Conservation (phyloP, 306 rosid species). For the Cyamopsis tetragonoloba region DNA sequence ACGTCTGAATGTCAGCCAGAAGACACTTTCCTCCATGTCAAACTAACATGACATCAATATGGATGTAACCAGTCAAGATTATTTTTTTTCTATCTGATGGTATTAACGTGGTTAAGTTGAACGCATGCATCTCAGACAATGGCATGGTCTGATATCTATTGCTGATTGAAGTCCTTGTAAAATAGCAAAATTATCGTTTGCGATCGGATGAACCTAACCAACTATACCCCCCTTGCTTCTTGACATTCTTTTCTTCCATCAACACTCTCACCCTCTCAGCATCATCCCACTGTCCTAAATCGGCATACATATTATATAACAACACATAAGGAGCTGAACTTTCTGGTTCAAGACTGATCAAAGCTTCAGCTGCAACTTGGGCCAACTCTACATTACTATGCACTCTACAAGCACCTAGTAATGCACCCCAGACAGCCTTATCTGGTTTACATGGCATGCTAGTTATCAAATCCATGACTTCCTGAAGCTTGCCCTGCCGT, state of each 20-base stretch:
- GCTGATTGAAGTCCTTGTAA: slow-evolving; percentile 2
- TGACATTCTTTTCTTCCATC: slow-evolving; percentile 39
- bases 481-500: slow-evolving; percentile 47
- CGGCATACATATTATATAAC: slow-evolving; percentile 46
- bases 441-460: slow-evolving; percentile 45
- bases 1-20: slow-evolving; percentile 26
- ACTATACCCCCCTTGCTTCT: slow-evolving; percentile 45
- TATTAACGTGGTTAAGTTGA: slow-evolving; percentile 12
- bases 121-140: slow-evolving; percentile 1
- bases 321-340: slow-evolving; percentile 53
- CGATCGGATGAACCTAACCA: slow-evolving; percentile 40
- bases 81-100: background rate
- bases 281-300: slow-evolving; percentile 46
- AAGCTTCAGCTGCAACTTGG: slow-evolving; percentile 40
- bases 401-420: slow-evolving; percentile 47
- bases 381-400: slow-evolving; percentile 44
- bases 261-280: slow-evolving; percentile 40
- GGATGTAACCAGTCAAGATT: background rate
- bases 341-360: slow-evolving; percentile 45
- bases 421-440: slow-evolving; percentile 51
- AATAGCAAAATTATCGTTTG: background rate
- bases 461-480: slow-evolving; percentile 39
- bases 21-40: slow-evolving; percentile 12
- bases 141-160: slow-evolving; percentile 5
- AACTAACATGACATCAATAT: background rate